phyloP scores from a whole-genome alignment of 2,329 filamentous ascomycete species.

The Pestalotiopsis sp. region DNA sequence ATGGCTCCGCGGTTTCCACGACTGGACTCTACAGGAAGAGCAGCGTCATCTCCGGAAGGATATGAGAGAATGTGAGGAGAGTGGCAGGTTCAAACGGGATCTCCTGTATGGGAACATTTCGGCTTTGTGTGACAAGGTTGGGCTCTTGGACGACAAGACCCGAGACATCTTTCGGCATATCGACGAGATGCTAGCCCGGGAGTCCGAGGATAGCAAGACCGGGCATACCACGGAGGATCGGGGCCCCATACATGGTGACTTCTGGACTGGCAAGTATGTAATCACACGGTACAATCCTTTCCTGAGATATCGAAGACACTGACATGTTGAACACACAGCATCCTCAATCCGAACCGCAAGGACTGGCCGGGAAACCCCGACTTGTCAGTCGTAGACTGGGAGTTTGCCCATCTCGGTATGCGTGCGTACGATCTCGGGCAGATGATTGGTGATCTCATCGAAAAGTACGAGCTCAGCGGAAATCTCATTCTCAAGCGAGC shows the following conservation, averaged over 20 bases:
- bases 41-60: conserved; percentile 20
- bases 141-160: conserved; percentile 28
- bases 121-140: conserved; percentile 33
- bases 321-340: background rate
- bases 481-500: conserved; percentile 28
- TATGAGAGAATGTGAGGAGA: conserved; percentile 31
- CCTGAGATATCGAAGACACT: too few relatives aligned
- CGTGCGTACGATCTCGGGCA: conserved; percentile 43
- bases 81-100: conserved; percentile 38
- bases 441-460: conserved; percentile 44
- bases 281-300: background rate
- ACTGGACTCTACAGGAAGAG: conserved; percentile 30
- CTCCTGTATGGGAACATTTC: conserved; percentile 40
- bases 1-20: conserved; percentile 40
- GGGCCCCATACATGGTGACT: conserved; percentile 41
- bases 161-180: conserved; percentile 32
- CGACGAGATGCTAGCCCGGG: background rate
- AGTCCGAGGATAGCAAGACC: conserved; percentile 3
- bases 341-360: background rate
- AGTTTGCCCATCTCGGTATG: conserved; percentile 39
- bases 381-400: conserved; percentile 46
- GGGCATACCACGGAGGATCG: conserved; percentile 12
- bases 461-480: conserved; percentile 38
- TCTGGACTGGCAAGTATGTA: conserved; percentile 45
- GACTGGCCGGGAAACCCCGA: background rate